These are phyloP conservation scores for Saturnispora gosingensis DNA, from an alignment of 805 yeast species.

Conservation along the genomic window DNA sequence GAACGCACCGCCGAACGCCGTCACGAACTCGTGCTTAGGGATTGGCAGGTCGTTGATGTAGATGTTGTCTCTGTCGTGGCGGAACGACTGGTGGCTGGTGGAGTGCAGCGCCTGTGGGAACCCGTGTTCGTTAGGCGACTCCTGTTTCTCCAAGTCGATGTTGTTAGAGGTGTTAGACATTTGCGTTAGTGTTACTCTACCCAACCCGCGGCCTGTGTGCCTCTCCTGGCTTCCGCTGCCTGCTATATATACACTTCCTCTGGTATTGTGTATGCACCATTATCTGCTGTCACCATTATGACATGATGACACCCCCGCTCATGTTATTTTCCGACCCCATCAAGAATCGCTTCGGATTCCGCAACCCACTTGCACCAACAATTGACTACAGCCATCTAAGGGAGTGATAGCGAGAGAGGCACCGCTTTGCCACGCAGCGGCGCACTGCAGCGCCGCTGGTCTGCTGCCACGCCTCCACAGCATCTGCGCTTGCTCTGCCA, in stretches of 20 bases:
- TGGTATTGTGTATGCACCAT: too few species aligned
- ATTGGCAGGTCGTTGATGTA: constrained; percentile 35
- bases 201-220: not conserved
- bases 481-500: too few species aligned
- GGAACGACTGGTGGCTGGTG: constrained; percentile 19
- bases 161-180: constrained; percentile 10
- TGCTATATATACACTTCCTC: too few species aligned
- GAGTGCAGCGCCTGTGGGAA: constrained; percentile 9
- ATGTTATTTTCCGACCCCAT: not conserved
- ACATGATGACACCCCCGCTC: not conserved
- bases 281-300: not conserved
- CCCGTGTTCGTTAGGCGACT: not conserved
- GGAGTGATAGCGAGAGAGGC: not conserved
- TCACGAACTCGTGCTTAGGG: constrained; percentile 45
- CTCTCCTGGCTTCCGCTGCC: not conserved
- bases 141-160: constrained; percentile 23
- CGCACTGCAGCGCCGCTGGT: too few species aligned
- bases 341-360: not conserved
- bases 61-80: constrained; percentile 34
- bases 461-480: too few species aligned
- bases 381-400: not conserved
- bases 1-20: constrained; percentile 55
- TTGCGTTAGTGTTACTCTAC: too few species aligned
- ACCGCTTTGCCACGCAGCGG: too few species aligned
- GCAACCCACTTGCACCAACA: not conserved